Evolutionary conservation across 805 yeast genomes (phyloP).

Genomic region (Komagataella pastoris): DNA sequence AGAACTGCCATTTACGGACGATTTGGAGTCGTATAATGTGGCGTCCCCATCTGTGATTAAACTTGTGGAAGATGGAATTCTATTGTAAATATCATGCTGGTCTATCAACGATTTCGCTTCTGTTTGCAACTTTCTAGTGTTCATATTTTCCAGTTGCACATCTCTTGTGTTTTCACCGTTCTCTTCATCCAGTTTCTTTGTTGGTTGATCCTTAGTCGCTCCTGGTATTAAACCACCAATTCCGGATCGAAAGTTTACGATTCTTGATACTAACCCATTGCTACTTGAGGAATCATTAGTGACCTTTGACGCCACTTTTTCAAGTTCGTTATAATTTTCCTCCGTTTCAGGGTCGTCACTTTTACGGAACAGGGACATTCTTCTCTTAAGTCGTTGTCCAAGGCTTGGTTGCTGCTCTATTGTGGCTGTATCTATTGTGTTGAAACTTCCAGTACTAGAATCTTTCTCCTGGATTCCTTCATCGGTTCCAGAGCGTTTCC

Average conservation of each 20-base stretch:
- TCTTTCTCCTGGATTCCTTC: neutral
- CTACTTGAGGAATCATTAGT: neutral
- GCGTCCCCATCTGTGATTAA: neutral
- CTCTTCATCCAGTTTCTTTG: neutral
- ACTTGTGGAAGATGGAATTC: slow-evolving; percentile 7
- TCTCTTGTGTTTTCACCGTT: neutral
- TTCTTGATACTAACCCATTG: neutral
- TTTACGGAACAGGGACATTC: neutral
- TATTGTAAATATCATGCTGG: slow-evolving; percentile 22
- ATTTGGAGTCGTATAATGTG: neutral
- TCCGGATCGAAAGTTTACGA: neutral
- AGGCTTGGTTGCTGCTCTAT: neutral
- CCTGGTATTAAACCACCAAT: slow-evolving; percentile 1
- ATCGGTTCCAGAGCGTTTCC: neutral
- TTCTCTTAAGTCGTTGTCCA: neutral
- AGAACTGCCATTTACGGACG: neutral
- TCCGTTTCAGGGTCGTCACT: neutral
- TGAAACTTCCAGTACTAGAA: neutral
- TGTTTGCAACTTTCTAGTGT: slow-evolving; percentile 26
- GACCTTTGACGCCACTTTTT: neutral
- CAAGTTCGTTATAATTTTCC: neutral
- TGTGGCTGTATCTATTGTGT: neutral
- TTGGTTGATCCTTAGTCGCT: neutral
- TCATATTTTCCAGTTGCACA: slow-evolving; percentile 18
- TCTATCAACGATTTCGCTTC: slow-evolving; percentile 44